Evolutionary conservation across 768 basidiomycete species (phyloP).

Genomic region (Tulasnella sp.): DNA sequence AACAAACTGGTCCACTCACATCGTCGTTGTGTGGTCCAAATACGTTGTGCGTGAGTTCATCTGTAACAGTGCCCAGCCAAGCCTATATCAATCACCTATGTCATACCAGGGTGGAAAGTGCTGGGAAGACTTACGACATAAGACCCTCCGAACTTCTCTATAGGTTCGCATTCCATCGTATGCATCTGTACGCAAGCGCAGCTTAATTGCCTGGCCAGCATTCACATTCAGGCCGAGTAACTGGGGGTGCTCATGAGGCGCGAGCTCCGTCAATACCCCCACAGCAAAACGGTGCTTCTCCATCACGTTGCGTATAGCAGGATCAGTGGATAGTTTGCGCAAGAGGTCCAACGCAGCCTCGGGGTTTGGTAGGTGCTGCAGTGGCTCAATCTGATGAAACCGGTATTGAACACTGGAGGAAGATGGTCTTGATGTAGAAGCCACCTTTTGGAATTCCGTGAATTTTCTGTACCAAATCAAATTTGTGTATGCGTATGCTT

Average conservation of each 20-base stretch:
- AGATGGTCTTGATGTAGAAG: slow-evolving; percentile 11
- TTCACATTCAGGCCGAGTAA: slow-evolving; percentile 54
- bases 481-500: slow-evolving; percentile 8
- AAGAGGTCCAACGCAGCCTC: slow-evolving; percentile 45
- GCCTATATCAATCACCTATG: neutral
- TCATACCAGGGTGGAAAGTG: neutral
- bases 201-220: slow-evolving; percentile 42
- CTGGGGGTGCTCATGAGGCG: slow-evolving; percentile 62
- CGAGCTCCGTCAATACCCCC: slow-evolving; percentile 62
- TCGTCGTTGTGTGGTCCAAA: slow-evolving; percentile 65
- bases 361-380: slow-evolving; percentile 56
- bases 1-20: slow-evolving; percentile 45
- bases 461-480: neutral
- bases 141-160: slow-evolving; percentile 49
- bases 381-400: slow-evolving; percentile 55
- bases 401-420: slow-evolving; percentile 37
- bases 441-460: neutral
- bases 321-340: slow-evolving; percentile 52
- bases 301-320: slow-evolving; percentile 63
- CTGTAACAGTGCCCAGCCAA: neutral
- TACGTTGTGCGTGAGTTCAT: slow-evolving; percentile 67
- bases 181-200: slow-evolving; percentile 55
- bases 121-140: slow-evolving; percentile 37
- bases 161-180: slow-evolving; percentile 68
- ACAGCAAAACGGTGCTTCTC: slow-evolving; percentile 56